Percentiles rank a stretch among this genome's conserved stretches.
Evolutionary conservation across 2,329 filamentous ascomycete species (phyloP).

Genomic region (Colletotrichum cereale): DNA sequence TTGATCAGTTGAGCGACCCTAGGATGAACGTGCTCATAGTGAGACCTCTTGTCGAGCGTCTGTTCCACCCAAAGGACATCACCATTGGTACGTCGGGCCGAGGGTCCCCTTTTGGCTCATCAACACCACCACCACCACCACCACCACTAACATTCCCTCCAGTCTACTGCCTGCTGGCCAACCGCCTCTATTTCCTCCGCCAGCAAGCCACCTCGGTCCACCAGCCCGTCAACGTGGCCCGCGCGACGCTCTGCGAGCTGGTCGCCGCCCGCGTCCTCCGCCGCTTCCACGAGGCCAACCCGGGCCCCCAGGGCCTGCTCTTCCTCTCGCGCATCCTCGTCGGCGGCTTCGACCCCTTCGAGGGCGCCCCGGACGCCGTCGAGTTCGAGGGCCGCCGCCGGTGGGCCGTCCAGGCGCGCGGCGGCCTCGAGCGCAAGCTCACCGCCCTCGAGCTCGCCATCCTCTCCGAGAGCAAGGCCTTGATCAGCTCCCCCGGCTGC

Average conservation of each 20-base stretch:
- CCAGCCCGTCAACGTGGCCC: constrained; percentile 76
- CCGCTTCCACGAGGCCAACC: constrained; percentile 76
- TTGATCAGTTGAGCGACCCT: constrained; percentile 75
- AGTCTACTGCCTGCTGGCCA: constrained; percentile 80
- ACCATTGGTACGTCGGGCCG: constrained; percentile 64
- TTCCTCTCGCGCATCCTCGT: constrained; percentile 77
- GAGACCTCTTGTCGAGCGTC: constrained; percentile 75
- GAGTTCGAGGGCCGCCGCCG: constrained; percentile 49
- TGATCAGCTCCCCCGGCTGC: constrained; percentile 74
- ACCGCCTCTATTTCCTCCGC: constrained; percentile 76
- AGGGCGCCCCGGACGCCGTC: constrained; percentile 73
- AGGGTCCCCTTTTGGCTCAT: background rate
- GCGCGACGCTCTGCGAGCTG: constrained; percentile 77
- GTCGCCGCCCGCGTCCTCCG: constrained; percentile 75
- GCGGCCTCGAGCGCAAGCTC: constrained; percentile 65
- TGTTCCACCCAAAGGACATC: constrained; percentile 74
- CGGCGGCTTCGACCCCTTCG: constrained; percentile 78
- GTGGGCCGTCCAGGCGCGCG: constrained; percentile 54
- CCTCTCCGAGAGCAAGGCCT: constrained; percentile 76
- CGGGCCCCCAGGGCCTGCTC: constrained; percentile 72
- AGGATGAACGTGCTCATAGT: constrained; percentile 76
- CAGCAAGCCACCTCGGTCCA: constrained; percentile 75
- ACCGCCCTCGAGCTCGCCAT: constrained; percentile 80
- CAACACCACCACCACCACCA: background rate
- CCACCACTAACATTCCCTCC: constrained; percentile 23